These are phyloP conservation scores for Paraphoma chrysanthemicola DNA, from an alignment of 2,329 filamentous ascomycete species.

Conservation along the genomic window DNA sequence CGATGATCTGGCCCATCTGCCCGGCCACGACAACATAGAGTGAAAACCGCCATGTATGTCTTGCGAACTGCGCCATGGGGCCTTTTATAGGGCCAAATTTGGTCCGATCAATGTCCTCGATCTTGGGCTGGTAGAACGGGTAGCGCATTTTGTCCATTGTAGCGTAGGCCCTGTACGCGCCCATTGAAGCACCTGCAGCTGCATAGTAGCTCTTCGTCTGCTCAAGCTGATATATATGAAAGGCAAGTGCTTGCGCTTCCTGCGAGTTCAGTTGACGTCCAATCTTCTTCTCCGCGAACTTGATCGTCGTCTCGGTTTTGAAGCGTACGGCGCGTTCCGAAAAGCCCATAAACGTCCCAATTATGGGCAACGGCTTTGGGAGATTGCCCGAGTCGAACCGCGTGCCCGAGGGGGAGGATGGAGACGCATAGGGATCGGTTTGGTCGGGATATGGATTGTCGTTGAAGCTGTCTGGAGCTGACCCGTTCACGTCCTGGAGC, in stretches of 20 bases:
- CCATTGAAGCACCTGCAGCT: constrained; percentile 42
- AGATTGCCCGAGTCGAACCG: constrained; percentile 49
- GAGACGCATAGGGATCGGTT: constrained; percentile 45
- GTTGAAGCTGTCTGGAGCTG: constrained; percentile 38
- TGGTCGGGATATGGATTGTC: constrained; percentile 44
- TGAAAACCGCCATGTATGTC: constrained; percentile 35
- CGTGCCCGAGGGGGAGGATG: constrained; percentile 15
- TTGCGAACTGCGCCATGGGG: constrained; percentile 34
- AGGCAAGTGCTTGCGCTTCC: constrained; percentile 53
- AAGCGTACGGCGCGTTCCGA: constrained; percentile 31
- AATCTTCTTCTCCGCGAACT: constrained; percentile 41
- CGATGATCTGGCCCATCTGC: constrained; percentile 43
- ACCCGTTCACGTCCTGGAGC: constrained; percentile 45
- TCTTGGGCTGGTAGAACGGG: constrained; percentile 51
- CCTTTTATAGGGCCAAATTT: constrained; percentile 46
- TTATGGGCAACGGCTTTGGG: constrained; percentile 45
- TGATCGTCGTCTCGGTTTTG: constrained; percentile 42
- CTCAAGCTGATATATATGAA: constrained; percentile 48
- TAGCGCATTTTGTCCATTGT: constrained; percentile 48
- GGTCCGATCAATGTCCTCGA: constrained; percentile 48
- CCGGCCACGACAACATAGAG: constrained; percentile 34
- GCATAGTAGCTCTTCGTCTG: constrained; percentile 49
- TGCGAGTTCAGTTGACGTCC: constrained; percentile 48
- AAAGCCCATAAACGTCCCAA: constrained; percentile 41
- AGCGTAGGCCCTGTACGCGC: constrained; percentile 41